Base-by-base conservation (phyloP, 495 filamentous ascomycete species). In the Penicillium herquei region DNA sequence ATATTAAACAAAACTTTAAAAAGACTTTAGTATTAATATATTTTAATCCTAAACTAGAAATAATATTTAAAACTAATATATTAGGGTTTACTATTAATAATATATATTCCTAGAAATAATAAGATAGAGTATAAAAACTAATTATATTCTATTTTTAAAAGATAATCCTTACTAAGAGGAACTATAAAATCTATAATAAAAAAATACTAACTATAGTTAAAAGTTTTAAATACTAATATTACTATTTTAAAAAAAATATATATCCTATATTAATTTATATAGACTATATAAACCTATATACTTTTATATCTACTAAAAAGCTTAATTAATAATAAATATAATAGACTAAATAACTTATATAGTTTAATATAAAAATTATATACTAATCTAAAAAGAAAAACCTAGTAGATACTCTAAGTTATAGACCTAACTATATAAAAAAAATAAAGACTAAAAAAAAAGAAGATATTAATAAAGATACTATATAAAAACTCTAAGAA, bases 91-190 rank as follows among this genome's bases (percentile, higher is more conserved):
- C 10, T 35, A n/a, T n/a, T n/a, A n/a, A n/a, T n/a, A n/a, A n/a
- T n/a, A n/a, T n/a, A 37, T 35, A 49, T 39, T 49, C 17, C 30
- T 49, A 46, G 6, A 18, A 46, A 46, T 18, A 8, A 37, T 16
- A 37, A 37, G 17, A 10, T 37, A 37, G 35, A 49, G 21, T 49
- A 49, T 49, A 16, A 49, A 18, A 16, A 33, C 26, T 37, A 49
- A 21, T 35, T 35, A 49, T 35, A 49, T 17, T 49, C 9, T 37
- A n/a, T 37, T 49, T 10, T 49, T 37, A 37, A 37, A 17, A 49
- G 4, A 12, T 17, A 49, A 6, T 42, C n/a, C 6, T 7, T 42
- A 42, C 7, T 7, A 35, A 39, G 16, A 35, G 16, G 9, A 35
- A 9, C 7, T 47, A 26, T 47, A 31, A 47, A 9, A 47, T 47